Evolutionary conservation across 1,284 basidiomycete genomes (phyloP), one percentile per base, ranked within the genome.

Genomic region (Inonotus hispidus): DNA sequence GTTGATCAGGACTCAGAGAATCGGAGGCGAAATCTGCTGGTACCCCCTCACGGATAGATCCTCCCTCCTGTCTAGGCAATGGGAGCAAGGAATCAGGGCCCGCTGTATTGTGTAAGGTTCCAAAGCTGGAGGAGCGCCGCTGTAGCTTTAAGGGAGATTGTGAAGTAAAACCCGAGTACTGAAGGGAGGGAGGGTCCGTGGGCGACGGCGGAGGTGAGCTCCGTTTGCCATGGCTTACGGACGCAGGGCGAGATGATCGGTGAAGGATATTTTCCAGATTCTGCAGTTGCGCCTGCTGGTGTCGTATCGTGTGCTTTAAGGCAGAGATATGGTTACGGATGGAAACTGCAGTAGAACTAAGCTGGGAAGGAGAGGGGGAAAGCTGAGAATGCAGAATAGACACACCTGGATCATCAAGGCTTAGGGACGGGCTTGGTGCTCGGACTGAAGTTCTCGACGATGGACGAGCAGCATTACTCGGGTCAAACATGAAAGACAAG

Each of bases 51-150:
- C 77, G 77, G 53, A 89, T 88, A 19, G 71, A 59, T 1, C 71
- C 69, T 11, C 60, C 67, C 27, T 84, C 83, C 43, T 82, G 77
- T 58, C 77, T 74, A 13, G 88, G 89, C 3, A 91, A 72, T 1
- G 89, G 89, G 50, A 92, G 71, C 66, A 66, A 83, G 0, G 88
- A 91, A 11, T 91, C 89, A 14, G 86, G 85, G 1, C 88, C 87
- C 10, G 88, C 87, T 57, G 90, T 77, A 38, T 79, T 79, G 32
- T 82, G 81, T 8, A 91, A 73, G n/a, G 87, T 73, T 54, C 92
- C 89, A 69, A 83, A 87, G 68, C 87, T 88, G 29, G 84, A 83
- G 54, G 59, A 62, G 7, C 88, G 78, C 25, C 83, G 81, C 64
- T 75, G 78, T 60, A 81, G 70, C 69, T 81, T 84, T 11, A 74